Base-by-base conservation (phyloP, 441 rosid species). In the Pelargonium fulgidum region DNA sequence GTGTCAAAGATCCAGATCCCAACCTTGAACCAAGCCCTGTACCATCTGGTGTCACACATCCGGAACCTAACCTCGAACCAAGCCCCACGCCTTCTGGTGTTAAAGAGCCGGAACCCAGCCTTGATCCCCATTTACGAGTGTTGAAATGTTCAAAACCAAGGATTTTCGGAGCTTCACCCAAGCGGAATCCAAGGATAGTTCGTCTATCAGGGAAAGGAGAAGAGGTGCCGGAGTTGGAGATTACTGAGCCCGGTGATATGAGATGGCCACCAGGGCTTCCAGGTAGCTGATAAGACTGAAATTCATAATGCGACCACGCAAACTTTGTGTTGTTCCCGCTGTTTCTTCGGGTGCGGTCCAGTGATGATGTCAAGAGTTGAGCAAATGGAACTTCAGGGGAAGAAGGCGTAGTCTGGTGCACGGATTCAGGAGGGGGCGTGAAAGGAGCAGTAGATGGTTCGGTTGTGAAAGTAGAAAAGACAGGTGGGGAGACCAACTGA, bases 381-480 rank as follows among this genome's bases (percentile, higher is more conserved):
- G 97, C 96, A 85, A 81, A 93, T 7, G 97, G 99, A 48, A 93
- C 96, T 75, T 93, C 99, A 24, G 99, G 99, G 65, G 99, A 93
- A 8, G 97, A 89, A 66, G 99, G 97, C 16, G 92, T 91, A 39
- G 95, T 87, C 72, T 73, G 68, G 26, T 87, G 95, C 74, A 89
- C 87, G 44, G 91, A 88, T 70, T 91, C 99, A 0, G 97, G 89
- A 33, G 95, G 99, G 0, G 99, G 99, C 48, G 99, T 93, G 76
- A 83, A 88, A 4, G 97, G 86, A 64, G 99, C 97, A 11, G 99
- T 93, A 19, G 96, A 89, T 50, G 98, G 96, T 69, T 91, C 90
- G 4, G 98, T 93, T 68, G 94, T 79, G 72, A 91, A 82, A 36
- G 98, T 93, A 65, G 98, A 93, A 81, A 93, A 93, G 1, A 81